Base-by-base conservation (phyloP, 257 asterid species). In the Paraleonurus japonicus region DNA sequence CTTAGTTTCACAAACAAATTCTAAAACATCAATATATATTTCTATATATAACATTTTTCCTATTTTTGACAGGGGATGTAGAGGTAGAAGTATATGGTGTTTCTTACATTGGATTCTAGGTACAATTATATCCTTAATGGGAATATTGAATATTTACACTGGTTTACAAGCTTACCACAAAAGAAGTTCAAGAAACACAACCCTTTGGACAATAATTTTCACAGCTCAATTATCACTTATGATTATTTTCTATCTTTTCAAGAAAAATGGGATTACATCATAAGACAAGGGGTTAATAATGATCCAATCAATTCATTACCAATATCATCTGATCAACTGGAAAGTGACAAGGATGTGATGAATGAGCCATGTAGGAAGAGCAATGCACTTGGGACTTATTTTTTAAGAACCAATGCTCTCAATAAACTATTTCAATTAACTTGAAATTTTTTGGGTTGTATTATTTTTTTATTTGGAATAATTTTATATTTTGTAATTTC, bases 211-310 rank as follows among this genome's bases (percentile, higher is more conserved):
- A 20, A 59, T 85, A 58, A 63, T 90, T 62, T 92, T 86, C 83
- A 85, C 96, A 68, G 85, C 90, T 54, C 96, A 92, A 61, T 76
- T 92, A 4, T 82, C 86, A 48, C 76, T 90, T 75, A 92, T 90
- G 98, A 77, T 82, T 2, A 61, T 92, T 43, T 77, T 86, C 62
- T 92, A 86, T 73, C 92, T 92, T 57, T 88, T 26, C 98, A 88
- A 85, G 96, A 90, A 70, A 90, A 90, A 73, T 92, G 96, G 98
- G 88, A 90, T 32, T 88, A 92, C 61, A 82, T 90, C 2, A 77
- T 78, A 61, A 84, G 79, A 71, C 96, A 92, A 84, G 89, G 92
- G 33, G 43, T 35, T 35, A 23, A n/a, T 17, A 47, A 10, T 65
- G 73, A 33, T 77, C 54, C 60, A 22, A 39, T 16, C 63, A 58